A percentile compares a stretch with the other conserved stretches of the same genome.
Evolutionary conservation across 1,284 basidiomycete species (phyloP).

Genomic region (Trametes polyzona): DNA sequence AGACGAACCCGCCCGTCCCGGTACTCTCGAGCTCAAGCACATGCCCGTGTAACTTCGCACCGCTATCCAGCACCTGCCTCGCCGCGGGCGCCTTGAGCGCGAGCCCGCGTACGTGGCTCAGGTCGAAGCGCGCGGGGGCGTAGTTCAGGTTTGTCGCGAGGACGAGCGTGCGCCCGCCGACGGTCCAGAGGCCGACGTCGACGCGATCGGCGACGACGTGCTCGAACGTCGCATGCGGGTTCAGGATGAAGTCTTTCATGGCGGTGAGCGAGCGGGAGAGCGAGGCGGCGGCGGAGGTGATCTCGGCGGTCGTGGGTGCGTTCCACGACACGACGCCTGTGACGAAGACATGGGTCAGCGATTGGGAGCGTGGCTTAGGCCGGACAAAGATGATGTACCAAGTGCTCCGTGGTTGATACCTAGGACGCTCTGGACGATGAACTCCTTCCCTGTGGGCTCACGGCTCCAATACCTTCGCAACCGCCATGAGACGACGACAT

Average conservation of each 20-base stretch:
- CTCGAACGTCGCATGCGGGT: conserved; percentile 33
- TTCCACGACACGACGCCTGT: conserved; percentile 69
- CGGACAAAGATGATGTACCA: conserved; percentile 42
- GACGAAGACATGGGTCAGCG: not conserved
- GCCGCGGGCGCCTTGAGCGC: conserved; percentile 7
- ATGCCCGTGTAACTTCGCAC: conserved; percentile 31
- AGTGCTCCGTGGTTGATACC: conserved; percentile 73
- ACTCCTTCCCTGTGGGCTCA: conserved; percentile 69
- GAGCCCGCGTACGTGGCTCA: conserved; percentile 24
- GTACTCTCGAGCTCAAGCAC: conserved; percentile 32
- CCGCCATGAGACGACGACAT: no score
- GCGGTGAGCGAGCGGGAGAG: conserved; percentile 50
- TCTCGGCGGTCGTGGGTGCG: conserved; percentile 63
- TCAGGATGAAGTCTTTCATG: conserved; percentile 46
- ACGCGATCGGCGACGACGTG: conserved; percentile 37
- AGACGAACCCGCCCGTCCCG: conserved; percentile 36
- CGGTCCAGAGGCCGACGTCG: conserved; percentile 46
- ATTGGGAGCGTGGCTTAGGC: not conserved
- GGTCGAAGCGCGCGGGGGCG: conserved; percentile 29
- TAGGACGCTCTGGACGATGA: conserved; percentile 63
- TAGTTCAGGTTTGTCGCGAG: conserved; percentile 49
- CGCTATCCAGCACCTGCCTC: conserved; percentile 36
- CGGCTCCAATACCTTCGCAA: conserved; percentile 76
- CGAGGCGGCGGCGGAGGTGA: conserved; percentile 58
- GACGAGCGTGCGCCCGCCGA: conserved; percentile 38